Conservation (phyloP, 2,329 filamentous ascomycete genomes). For the Catunica adiposa region DNA sequence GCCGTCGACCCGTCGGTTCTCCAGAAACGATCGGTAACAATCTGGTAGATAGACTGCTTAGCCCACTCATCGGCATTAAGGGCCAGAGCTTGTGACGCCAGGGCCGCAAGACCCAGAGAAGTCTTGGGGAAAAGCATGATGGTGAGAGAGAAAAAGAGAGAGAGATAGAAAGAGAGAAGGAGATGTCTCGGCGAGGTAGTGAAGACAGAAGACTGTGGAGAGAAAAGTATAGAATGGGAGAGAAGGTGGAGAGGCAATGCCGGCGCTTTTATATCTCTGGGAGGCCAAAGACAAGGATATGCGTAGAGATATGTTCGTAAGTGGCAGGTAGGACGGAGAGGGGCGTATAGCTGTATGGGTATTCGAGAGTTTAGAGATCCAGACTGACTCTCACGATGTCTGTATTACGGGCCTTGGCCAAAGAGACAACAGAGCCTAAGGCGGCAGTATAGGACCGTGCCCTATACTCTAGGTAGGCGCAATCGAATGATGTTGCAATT, state of each 20-base stretch:
- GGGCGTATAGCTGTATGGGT: no score
- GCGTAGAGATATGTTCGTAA: no score
- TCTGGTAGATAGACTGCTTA: constrained; percentile 29
- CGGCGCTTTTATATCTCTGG: no score
- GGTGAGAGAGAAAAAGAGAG: not conserved
- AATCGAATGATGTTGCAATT: no score
- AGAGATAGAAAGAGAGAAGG: not conserved
- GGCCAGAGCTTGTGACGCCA: constrained; percentile 14
- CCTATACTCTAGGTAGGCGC: no score
- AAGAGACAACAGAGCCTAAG: not conserved
- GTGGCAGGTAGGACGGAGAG: no score
- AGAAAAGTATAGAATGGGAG: not conserved
- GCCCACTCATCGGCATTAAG: constrained; percentile 23
- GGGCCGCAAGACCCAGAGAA: not conserved
- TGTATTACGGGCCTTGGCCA: not conserved
- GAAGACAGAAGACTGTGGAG: not conserved
- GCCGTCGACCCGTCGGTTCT: constrained; percentile 24
- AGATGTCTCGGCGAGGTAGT: not conserved
- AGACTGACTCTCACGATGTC: not conserved
- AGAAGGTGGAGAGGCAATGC: no score
- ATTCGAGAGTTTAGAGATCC: no score
- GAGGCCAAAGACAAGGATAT: no score
- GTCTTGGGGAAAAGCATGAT: constrained; percentile 8
- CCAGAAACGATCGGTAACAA: constrained; percentile 29
- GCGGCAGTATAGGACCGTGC: no score